phyloP scores from a whole-genome alignment of 2,329 filamentous ascomycete genomes.

The Arthrobotrys entomopaga region DNA sequence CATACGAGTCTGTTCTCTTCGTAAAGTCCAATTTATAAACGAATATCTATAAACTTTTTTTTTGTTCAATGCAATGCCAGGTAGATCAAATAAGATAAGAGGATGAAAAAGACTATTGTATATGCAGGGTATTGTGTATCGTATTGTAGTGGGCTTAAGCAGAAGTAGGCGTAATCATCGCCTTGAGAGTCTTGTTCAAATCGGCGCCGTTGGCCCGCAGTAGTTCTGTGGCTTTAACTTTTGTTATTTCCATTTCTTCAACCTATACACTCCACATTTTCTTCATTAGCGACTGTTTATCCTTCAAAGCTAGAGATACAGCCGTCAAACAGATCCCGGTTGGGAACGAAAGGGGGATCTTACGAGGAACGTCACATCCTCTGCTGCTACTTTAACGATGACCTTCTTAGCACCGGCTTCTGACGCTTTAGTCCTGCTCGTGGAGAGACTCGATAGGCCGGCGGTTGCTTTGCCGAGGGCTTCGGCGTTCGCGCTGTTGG shows the following conservation, averaged over 20 bases:
- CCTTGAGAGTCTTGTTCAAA: conserved; percentile 73
- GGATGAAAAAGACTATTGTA: no score
- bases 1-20: background rate
- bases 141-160: conserved; percentile 1
- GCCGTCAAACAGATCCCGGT: background rate
- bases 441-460: conserved; percentile 62
- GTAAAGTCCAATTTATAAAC: background rate
- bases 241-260: conserved; percentile 77
- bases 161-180: conserved; percentile 65
- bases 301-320: background rate
- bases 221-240: conserved; percentile 77
- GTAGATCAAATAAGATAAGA: background rate
- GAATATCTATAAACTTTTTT: background rate
- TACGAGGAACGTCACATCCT: conserved; percentile 76
- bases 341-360: background rate
- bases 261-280: conserved; percentile 62
- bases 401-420: conserved; percentile 45
- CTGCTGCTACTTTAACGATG: conserved; percentile 76
- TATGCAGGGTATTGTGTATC: background rate
- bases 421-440: conserved; percentile 60
- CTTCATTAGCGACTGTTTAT: background rate
- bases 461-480: conserved; percentile 63
- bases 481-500: conserved; percentile 61
- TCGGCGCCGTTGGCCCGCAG: conserved; percentile 77
- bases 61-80: background rate